Base-by-base conservation (phyloP, 225 moss, liverwort and hornwort species). In the Antitrichia curtipendula region DNA sequence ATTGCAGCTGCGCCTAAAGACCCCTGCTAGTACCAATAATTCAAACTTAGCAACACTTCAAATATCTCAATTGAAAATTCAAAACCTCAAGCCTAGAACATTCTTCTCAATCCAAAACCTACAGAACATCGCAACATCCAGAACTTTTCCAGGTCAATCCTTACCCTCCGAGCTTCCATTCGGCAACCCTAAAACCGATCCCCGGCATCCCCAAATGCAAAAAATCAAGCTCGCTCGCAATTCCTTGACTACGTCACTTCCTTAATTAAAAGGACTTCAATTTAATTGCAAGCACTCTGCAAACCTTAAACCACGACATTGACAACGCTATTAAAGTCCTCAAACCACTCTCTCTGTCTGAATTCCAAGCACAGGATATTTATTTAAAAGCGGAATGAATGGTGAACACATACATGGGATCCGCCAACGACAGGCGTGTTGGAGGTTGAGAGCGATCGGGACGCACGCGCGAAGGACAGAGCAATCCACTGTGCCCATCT, bases 401-500 rank as follows among this genome's bases (percentile, higher is more conserved):
- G 59, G 86, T 49, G 84, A 89, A 76, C 31, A 69, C 88, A 10
- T 87, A 92, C 92, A 52, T 81, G 84, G 47, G 81, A 80, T 45
- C 88, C 89, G 45, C 41, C 24, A 40, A 29, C 53, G 43, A 50
- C 56, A 61, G 91, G 87, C 43, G 83, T 40, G 29, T 83, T 23
- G 56, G 88, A 80, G 84, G 58, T 88, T 34, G 88, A 57, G 16
- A 87, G 86, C 65, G 89, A 90, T 82, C 91, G 92, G 31, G 85
- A 45, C 64, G 78, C 88, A 61, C 86, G 76, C 85, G 90, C 89
- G 64, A 87, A 86, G 72, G 80, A 90, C 81, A 90, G 82, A 77
- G 91, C 86, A 90, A 91, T 83, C 91, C 89, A 86, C 32, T 81
- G 92, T 59, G 79, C 57, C 92, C 91, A 90, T 91, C 89, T 94